Percentiles rank a stretch among this genome's conserved stretches.
These are phyloP conservation scores for Pterula multifida DNA, from an alignment of 1,284 basidiomycete species.

Conservation along the genomic window DNA sequence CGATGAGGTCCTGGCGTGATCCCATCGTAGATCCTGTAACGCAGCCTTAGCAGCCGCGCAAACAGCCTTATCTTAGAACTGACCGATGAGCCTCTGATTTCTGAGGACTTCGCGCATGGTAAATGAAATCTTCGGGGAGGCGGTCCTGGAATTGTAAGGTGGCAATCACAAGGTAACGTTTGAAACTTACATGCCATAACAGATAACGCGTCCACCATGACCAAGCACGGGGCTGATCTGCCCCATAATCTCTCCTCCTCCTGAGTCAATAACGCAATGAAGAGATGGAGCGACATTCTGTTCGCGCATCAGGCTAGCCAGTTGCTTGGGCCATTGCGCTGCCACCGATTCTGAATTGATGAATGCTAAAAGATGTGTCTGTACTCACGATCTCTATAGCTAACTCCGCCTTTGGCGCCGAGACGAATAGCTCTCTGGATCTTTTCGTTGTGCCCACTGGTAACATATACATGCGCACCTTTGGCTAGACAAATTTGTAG, in stretches of 20 bases:
- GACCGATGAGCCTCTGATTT: slow-evolving; percentile 67
- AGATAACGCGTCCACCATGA: slow-evolving; percentile 60
- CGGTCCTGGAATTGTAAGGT: slow-evolving; percentile 43
- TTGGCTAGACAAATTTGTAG: slow-evolving; percentile 69
- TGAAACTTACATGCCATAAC: slow-evolving; percentile 61
- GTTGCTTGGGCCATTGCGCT: slow-evolving; percentile 56
- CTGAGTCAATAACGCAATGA: slow-evolving; percentile 73
- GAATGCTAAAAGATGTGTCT: slow-evolving; percentile 1
- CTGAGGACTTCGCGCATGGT: slow-evolving; percentile 76
- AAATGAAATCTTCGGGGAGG: slow-evolving; percentile 46
- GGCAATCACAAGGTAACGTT: slow-evolving; percentile 8
- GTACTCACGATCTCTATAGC: slow-evolving; percentile 53
- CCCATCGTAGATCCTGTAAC: slow-evolving; percentile 72
- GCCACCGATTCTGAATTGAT: neutral
- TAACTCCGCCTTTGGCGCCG: slow-evolving; percentile 71
- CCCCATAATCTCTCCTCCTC: slow-evolving; percentile 65
- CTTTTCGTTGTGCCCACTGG: slow-evolving; percentile 62
- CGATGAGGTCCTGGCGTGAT: slow-evolving; percentile 62
- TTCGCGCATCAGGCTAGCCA: slow-evolving; percentile 37
- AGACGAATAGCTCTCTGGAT: slow-evolving; percentile 53
- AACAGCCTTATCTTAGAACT: slow-evolving; percentile 12
- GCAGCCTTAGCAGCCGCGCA: neutral
- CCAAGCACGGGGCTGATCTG: slow-evolving; percentile 50
- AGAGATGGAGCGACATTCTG: slow-evolving; percentile 26
- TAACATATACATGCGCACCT: slow-evolving; percentile 78